Percentiles rank a stretch among this genome's conserved stretches.
phyloP scores from a whole-genome alignment of 106 monocot species.

The Dioscorea dumetorum region DNA sequence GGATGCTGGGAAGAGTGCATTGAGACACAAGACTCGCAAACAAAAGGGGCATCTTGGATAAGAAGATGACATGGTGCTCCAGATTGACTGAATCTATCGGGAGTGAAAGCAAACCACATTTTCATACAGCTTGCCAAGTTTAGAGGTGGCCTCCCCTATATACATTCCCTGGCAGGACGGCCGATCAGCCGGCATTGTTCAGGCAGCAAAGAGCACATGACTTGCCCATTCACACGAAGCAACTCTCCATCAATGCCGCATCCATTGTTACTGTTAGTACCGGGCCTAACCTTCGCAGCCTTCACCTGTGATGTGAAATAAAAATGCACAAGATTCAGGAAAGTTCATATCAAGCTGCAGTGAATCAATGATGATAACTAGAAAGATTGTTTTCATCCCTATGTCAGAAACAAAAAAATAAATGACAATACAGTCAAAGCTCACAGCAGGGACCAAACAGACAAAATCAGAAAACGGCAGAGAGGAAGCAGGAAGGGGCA shows the following conservation, averaged over 20 bases:
- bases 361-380: no score
- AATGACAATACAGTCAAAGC: no score
- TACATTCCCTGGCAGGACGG: slow-evolving; percentile 26
- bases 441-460: no score
- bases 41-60: no score
- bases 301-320: slow-evolving; percentile 50
- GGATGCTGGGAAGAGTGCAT: no score
- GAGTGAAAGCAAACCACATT: slow-evolving; percentile 20
- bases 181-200: slow-evolving; percentile 72
- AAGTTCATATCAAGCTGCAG: no score
- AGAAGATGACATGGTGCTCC: background rate
- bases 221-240: slow-evolving; percentile 44
- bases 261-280: slow-evolving; percentile 52
- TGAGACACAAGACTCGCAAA: no score
- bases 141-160: slow-evolving; percentile 4
- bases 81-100: background rate
- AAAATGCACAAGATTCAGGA: no score
- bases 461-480: no score
- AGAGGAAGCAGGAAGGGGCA: no score
- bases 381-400: no score
- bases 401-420: no score
- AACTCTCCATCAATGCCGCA: slow-evolving; percentile 96
- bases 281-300: slow-evolving; percentile 62
- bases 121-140: background rate
- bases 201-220: slow-evolving; percentile 73